Percentiles rank a stretch among this genome's conserved stretches.
These are phyloP conservation scores for Metarhizium anisopliae DNA, from an alignment of 2,329 filamentous ascomycete genomes.

Conservation along the genomic window DNA sequence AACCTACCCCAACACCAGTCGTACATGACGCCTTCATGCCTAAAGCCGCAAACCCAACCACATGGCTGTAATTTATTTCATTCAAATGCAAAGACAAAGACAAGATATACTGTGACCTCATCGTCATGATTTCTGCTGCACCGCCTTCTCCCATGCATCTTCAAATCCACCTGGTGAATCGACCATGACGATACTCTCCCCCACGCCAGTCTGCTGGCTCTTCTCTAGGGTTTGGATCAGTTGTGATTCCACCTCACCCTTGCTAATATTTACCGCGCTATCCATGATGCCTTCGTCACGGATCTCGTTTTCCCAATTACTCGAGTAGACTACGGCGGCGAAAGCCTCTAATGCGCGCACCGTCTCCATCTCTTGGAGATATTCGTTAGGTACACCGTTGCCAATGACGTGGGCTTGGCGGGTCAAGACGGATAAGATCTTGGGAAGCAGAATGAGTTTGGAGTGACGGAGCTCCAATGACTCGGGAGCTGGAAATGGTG, in stretches of 20 bases:
- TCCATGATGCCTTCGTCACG: slow-evolving; percentile 35
- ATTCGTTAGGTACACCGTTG: slow-evolving; percentile 63
- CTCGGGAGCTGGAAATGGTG: slow-evolving; percentile 34
- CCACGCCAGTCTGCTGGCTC: slow-evolving; percentile 26
- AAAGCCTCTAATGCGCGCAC: slow-evolving; percentile 74
- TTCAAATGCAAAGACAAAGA: slow-evolving; percentile 6
- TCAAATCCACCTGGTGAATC: slow-evolving; percentile 47
- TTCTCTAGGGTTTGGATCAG: slow-evolving; percentile 10
- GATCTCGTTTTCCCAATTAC: slow-evolving; percentile 67
- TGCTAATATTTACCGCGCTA: slow-evolving; percentile 24
- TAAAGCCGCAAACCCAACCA: background rate
- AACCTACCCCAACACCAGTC: background rate
- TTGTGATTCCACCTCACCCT: slow-evolving; percentile 14
- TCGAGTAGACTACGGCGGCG: slow-evolving; percentile 78
- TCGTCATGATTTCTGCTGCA: slow-evolving; percentile 18
- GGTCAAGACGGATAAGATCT: slow-evolving; percentile 80
- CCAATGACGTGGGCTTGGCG: slow-evolving; percentile 87
- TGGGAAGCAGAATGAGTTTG: slow-evolving; percentile 67
- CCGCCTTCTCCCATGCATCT: slow-evolving; percentile 60
- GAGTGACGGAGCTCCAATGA: slow-evolving; percentile 42
- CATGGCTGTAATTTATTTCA: background rate
- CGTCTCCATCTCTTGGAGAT: slow-evolving; percentile 65
- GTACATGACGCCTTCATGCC: background rate
- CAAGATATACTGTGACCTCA: background rate
- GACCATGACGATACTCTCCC: slow-evolving; percentile 41